Conservation (phyloP, 2,329 filamentous ascomycete genomes). For the Chrysosporium keratinophilum region DNA sequence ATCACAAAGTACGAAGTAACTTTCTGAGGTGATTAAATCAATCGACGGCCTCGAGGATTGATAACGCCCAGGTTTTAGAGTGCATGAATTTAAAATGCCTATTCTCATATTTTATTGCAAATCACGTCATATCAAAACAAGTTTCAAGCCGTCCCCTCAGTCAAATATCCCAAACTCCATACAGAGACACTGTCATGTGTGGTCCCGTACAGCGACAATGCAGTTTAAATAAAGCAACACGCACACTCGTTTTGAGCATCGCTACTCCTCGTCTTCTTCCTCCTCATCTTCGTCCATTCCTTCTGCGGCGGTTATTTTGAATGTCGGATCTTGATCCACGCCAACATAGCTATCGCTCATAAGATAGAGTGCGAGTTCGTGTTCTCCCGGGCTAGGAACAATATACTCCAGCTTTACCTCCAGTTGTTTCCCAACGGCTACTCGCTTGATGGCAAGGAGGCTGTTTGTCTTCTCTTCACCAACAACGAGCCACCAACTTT, state of each 20-base stretch:
- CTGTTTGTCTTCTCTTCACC: slow-evolving; percentile 83
- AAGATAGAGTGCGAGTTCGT: slow-evolving; percentile 80
- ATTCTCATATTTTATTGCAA: not conserved
- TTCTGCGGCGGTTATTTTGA: slow-evolving; percentile 75
- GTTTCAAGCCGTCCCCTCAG: not conserved
- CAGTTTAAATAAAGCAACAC: not conserved
- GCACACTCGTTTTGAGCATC: not conserved
- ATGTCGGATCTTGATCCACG: slow-evolving; percentile 88
- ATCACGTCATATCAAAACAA: not conserved
- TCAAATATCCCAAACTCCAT: not conserved
- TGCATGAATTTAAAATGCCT: not conserved
- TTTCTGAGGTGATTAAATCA: too few relatives aligned
- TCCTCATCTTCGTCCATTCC: slow-evolving; percentile 92
- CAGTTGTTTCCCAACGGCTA: slow-evolving; percentile 71
- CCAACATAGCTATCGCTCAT: slow-evolving; percentile 97
- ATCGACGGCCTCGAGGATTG: too few relatives aligned
- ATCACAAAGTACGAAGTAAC: too few relatives aligned
- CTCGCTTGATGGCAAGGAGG: slow-evolving; percentile 83
- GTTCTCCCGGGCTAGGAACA: slow-evolving; percentile 72
- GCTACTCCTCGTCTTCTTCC: slow-evolving; percentile 44
- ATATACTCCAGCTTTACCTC: slow-evolving; percentile 78
- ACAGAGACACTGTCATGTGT: not conserved
- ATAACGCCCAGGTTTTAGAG: not conserved
- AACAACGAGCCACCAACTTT: slow-evolving; percentile 98
- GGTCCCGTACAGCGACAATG: not conserved